Evolutionary conservation across 306 rosid genomes (phyloP).

Genomic region (Vicia sativa): DNA sequence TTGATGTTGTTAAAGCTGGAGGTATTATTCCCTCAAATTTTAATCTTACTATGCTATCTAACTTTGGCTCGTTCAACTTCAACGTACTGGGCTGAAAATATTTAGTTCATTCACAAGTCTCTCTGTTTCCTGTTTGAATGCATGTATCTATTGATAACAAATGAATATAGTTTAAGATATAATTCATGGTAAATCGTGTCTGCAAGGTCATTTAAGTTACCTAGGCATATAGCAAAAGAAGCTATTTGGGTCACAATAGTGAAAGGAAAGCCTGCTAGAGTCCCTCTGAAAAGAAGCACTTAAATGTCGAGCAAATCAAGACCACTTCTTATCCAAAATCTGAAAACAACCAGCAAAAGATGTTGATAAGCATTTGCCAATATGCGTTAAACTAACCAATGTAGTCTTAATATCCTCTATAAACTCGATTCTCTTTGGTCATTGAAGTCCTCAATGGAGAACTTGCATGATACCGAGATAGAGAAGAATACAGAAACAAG

Average conservation of each 20-base stretch:
- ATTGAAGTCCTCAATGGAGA: conserved; percentile 54
- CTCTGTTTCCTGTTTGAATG: conserved; percentile 72
- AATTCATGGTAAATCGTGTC: conserved; percentile 71
- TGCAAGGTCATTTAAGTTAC: conserved; percentile 53
- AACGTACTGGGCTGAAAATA: conserved; percentile 56
- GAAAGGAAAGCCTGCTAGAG: conserved; percentile 64
- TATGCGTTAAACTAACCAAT: conserved; percentile 34
- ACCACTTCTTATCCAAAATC: conserved; percentile 57
- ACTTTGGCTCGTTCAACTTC: conserved; percentile 53
- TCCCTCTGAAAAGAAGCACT: conserved; percentile 83
- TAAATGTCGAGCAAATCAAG: conserved; percentile 81
- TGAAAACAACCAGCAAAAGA: conserved; percentile 73
- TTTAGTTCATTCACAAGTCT: conserved; percentile 74
- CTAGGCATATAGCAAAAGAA: conserved; percentile 52
- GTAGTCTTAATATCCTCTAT: too few species aligned
- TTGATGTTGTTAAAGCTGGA: conserved; percentile 94
- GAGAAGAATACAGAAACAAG: conserved; percentile 39
- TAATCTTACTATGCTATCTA: conserved; percentile 47
- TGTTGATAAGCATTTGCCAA: conserved; percentile 68
- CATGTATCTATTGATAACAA: conserved; percentile 72
- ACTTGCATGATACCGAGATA: conserved; percentile 38
- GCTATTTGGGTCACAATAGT: conserved; percentile 56
- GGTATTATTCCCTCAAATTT: conserved; percentile 54
- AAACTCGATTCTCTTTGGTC: conserved; percentile 54
- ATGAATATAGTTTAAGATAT: conserved; percentile 78